Conservation (phyloP, 192 early-diverging fungal species). For the Entophlyctis helioformis region DNA sequence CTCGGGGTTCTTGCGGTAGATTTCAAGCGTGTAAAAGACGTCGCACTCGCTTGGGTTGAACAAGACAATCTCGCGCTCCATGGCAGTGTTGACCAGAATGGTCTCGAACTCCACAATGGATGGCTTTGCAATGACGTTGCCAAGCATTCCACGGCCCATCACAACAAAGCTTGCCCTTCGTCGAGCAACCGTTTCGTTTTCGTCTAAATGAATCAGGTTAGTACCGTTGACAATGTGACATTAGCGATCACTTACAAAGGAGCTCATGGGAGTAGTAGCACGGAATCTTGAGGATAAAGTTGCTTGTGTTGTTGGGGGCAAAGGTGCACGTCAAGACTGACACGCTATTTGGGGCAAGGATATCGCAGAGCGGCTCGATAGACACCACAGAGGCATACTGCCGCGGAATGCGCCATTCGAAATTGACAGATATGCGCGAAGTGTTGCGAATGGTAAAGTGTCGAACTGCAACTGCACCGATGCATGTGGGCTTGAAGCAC, state of each 20-base stretch:
- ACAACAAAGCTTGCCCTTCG: slow-evolving; percentile 24
- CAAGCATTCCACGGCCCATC: slow-evolving; percentile 29
- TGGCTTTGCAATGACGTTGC: slow-evolving; percentile 15
- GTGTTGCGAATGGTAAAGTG: slow-evolving; percentile 23
- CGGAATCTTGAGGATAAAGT: slow-evolving; percentile 32
- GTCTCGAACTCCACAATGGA: slow-evolving; percentile 26
- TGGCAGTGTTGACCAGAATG: slow-evolving; percentile 38
- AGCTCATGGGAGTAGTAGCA: slow-evolving; percentile 34
- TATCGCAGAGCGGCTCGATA: slow-evolving; percentile 23
- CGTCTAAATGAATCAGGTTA: not conserved
- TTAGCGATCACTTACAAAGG: slow-evolving; percentile 1
- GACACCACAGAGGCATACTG: slow-evolving; percentile 29
- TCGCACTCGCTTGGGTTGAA: slow-evolving; percentile 40
- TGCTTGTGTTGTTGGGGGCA: slow-evolving; percentile 20
- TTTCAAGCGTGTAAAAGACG: slow-evolving; percentile 25
- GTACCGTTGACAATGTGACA: not conserved
- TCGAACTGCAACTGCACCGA: slow-evolving; percentile 23
- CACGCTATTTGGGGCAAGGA: slow-evolving; percentile 18
- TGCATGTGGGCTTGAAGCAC: slow-evolving; percentile 35
- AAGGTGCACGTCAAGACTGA: slow-evolving; percentile 28
- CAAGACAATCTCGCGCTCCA: slow-evolving; percentile 30
- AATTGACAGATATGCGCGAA: slow-evolving; percentile 31
- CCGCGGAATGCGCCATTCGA: slow-evolving; percentile 39
- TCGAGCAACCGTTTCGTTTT: not conserved
- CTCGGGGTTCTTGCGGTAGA: not conserved